These are phyloP conservation scores for Globisporangium cederbergense DNA, from an alignment of 352 stramenopile species.

Conservation along the genomic window DNA sequence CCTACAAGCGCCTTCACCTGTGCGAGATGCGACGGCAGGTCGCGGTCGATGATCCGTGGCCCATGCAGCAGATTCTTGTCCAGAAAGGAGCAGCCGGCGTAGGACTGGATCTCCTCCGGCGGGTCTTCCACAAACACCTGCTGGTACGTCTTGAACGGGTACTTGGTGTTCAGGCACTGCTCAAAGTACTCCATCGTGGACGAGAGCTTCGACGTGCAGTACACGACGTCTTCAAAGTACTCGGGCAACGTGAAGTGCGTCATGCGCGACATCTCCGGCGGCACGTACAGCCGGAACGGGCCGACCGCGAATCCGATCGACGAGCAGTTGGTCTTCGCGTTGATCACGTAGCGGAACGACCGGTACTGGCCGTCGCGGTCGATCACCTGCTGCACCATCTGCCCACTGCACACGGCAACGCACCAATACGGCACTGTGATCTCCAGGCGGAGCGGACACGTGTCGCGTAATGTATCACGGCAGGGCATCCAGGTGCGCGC, in stretches of 20 bases:
- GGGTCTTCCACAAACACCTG: constrained; percentile 86
- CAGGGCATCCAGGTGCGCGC: constrained; percentile 86
- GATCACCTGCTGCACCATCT: constrained; percentile 83
- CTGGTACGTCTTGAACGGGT: constrained; percentile 86
- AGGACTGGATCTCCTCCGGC: constrained; percentile 66
- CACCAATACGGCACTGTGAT: constrained; percentile 80
- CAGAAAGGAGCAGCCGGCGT: constrained; percentile 61
- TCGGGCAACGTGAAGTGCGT: constrained; percentile 82
- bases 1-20: constrained; percentile 77
- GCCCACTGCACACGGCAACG: constrained; percentile 75
- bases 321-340: constrained; percentile 79
- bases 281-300: constrained; percentile 71
- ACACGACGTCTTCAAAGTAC: constrained; percentile 69
- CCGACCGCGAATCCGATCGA: constrained; percentile 79
- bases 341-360: constrained; percentile 76
- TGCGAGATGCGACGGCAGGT: constrained; percentile 74
- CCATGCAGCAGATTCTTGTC: constrained; percentile 79
- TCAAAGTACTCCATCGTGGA: constrained; percentile 82
- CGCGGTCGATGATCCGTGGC: constrained; percentile 76
- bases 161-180: constrained; percentile 57
- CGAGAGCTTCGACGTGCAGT: constrained; percentile 67
- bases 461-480: constrained; percentile 67
- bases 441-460: constrained; percentile 70
- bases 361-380: constrained; percentile 57
- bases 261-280: constrained; percentile 75